Conservation (phyloP, 1,284 basidiomycete species). For the Fomitopsis pinicola region DNA sequence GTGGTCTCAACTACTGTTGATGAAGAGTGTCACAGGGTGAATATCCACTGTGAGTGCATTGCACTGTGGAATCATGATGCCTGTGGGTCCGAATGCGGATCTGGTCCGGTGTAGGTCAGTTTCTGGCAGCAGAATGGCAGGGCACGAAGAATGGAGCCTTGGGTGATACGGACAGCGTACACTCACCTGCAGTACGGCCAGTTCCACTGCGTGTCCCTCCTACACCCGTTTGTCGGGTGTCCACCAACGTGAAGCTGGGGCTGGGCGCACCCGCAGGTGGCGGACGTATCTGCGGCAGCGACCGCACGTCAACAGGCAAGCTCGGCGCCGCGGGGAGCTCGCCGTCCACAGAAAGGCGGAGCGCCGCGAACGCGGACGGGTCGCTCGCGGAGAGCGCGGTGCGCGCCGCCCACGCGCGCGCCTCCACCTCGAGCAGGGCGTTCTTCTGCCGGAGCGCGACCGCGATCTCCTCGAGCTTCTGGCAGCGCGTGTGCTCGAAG, state of each 20-base stretch:
- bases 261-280: neutral
- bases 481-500: conserved; percentile 17
- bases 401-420: conserved; percentile 12
- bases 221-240: neutral
- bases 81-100: neutral
- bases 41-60: neutral
- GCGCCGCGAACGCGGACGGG: conserved; percentile 10
- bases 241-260: neutral
- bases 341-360: neutral
- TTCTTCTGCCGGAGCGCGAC: conserved; percentile 16
- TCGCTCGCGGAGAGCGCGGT: conserved; percentile 7
- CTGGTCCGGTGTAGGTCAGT: neutral
- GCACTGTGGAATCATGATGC: neutral
- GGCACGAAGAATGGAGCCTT: neutral
- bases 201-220: neutral
- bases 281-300: neutral
- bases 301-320: neutral
- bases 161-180: too few species aligned
- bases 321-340: neutral
- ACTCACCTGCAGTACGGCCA: conserved; percentile 5
- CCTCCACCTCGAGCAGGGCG: conserved; percentile 16
- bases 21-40: neutral
- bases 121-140: neutral
- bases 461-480: conserved; percentile 15
- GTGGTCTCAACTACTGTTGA: neutral